phyloP scores from a whole-genome alignment of 768 basidiomycete genomes.

The Suillus sp. region DNA sequence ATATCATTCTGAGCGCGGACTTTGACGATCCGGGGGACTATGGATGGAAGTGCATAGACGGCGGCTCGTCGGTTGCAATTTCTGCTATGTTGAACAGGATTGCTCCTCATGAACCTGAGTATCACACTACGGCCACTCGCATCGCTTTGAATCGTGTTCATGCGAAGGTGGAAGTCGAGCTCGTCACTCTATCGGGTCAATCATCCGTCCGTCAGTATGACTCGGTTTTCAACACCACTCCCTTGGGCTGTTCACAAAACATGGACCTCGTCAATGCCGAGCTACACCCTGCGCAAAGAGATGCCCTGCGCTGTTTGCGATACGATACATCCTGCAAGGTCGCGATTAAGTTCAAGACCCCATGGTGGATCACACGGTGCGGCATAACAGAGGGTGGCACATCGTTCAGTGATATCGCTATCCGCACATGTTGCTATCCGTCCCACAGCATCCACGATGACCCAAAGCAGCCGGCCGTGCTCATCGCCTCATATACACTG shows the following conservation, averaged over 20 bases:
- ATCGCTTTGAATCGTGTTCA: background rate
- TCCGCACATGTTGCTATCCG: background rate
- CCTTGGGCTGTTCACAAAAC: background rate
- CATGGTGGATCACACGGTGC: constrained; percentile 4
- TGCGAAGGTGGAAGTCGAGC: background rate
- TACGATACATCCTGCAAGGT: background rate
- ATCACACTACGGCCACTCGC: background rate
- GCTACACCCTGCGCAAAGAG: background rate
- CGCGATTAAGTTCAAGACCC: constrained; percentile 4
- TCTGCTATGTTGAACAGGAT: constrained; percentile 7
- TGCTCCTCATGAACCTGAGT: background rate
- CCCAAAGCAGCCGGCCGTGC: constrained; percentile 1
- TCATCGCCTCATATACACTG: background rate
- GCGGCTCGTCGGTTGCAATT: background rate
- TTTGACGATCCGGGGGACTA: background rate
- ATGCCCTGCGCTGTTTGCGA: constrained; percentile 4
- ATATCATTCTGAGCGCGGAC: background rate
- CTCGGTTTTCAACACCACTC: constrained; percentile 4
- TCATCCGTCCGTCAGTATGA: background rate
- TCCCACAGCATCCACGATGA: constrained; percentile 1
- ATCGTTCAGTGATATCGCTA: background rate
- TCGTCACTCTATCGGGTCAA: too few species aligned
- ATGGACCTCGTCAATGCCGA: background rate
- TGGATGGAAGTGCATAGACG: constrained; percentile 2
- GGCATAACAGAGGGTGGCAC: background rate